Conservation (phyloP, 2,329 filamentous ascomycete species). For the Camptophora hylomeconis region DNA sequence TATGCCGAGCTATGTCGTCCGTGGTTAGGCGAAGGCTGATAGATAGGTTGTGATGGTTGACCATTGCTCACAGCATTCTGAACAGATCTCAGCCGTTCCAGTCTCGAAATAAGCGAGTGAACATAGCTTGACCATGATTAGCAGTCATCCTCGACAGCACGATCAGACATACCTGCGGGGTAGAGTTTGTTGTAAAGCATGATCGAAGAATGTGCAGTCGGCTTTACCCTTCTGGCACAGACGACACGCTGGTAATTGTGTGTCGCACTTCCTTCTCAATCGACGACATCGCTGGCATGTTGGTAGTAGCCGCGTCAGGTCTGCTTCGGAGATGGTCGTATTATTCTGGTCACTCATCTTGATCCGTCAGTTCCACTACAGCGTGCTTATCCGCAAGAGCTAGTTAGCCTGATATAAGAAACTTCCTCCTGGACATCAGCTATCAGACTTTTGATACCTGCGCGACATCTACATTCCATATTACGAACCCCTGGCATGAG, state of each 20-base stretch:
- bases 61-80: conserved; percentile 13
- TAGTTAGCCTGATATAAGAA: too few relatives aligned
- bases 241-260: conserved; percentile 18
- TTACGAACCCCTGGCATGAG: too few relatives aligned
- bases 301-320: conserved; percentile 17
- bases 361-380: too few relatives aligned
- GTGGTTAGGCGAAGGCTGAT: too few relatives aligned
- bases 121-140: conserved; percentile 13
- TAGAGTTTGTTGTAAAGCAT: conserved; percentile 18
- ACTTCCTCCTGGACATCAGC: too few relatives aligned
- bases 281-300: conserved; percentile 19
- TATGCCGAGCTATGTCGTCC: too few relatives aligned
- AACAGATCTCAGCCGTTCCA: conserved; percentile 15
- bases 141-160: background rate
- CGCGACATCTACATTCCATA: too few relatives aligned
- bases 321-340: conserved; percentile 18
- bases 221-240: conserved; percentile 20
- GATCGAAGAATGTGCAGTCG: conserved; percentile 20
- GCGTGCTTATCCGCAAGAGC: too few relatives aligned
- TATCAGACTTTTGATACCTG: too few relatives aligned
- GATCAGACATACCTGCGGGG: conserved; percentile 16
- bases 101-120: conserved; percentile 16
- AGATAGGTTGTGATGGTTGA: too few relatives aligned
- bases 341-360: conserved; percentile 8
- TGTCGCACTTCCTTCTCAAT: conserved; percentile 19